Percentiles rank a stretch among this genome's conserved stretches.
Conservation (phyloP, 441 rosid genomes). For the Adansonia gregorii region DNA sequence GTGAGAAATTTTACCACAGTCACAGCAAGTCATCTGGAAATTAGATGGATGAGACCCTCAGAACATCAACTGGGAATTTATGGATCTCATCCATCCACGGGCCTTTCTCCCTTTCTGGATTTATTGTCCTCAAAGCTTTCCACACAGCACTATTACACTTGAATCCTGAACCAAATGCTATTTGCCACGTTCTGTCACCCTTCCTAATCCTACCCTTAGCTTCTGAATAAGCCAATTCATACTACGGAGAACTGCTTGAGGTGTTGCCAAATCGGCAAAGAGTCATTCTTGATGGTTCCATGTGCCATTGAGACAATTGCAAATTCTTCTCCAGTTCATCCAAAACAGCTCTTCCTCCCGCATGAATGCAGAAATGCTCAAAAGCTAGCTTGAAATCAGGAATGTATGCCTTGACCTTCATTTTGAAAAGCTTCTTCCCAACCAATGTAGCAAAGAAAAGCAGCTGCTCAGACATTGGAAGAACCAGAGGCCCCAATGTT, state of each 20-base stretch:
- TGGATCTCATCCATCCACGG: constrained; percentile 65
- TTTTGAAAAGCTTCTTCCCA: constrained; percentile 43
- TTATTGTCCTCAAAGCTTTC: constrained; percentile 51
- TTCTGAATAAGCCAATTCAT: constrained; percentile 45
- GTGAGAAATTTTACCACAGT: too few relatives aligned
- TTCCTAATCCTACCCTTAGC: constrained; percentile 47
- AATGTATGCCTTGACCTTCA: constrained; percentile 45
- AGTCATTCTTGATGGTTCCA: constrained; percentile 65
- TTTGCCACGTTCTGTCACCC: constrained; percentile 55
- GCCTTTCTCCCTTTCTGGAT: constrained; percentile 51
- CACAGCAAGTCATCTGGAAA: not conserved
- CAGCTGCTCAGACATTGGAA: constrained; percentile 49
- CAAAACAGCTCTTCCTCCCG: constrained; percentile 46
- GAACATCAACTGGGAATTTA: constrained; percentile 56
- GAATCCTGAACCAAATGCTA: constrained; percentile 46
- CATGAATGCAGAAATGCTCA: constrained; percentile 40
- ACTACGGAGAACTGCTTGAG: constrained; percentile 54
- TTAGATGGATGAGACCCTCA: constrained; percentile 45
- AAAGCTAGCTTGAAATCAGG: constrained; percentile 43
- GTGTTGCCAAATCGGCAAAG: constrained; percentile 58
- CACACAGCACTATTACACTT: constrained; percentile 53
- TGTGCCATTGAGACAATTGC: constrained; percentile 58
- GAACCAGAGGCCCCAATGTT: constrained; percentile 43
- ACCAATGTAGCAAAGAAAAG: constrained; percentile 44
- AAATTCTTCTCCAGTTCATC: constrained; percentile 45